Percentiles rank a stretch among this genome's conserved stretches.
phyloP scores from a whole-genome alignment of 225 moss, liverwort and hornwort genomes.

The Marchantia polymorpha region DNA sequence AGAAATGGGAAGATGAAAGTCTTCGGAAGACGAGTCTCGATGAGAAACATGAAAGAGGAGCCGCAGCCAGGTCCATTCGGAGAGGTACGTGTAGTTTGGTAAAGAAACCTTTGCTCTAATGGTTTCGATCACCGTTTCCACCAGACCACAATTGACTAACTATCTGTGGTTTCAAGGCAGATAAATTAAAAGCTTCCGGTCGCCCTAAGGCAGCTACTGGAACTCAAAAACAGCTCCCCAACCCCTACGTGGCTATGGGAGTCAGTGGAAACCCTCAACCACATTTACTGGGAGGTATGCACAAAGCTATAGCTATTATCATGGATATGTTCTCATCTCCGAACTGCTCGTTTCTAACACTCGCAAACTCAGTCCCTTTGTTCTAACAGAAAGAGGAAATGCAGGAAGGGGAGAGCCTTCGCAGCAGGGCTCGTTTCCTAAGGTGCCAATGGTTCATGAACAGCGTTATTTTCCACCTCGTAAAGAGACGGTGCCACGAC shows the following conservation, averaged over 20 bases:
- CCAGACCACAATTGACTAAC: background rate
- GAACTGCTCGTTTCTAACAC: background rate
- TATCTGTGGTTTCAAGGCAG: background rate
- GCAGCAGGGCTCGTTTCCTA: constrained; percentile 8
- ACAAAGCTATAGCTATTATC: background rate
- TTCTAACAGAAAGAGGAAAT: background rate
- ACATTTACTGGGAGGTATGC: background rate
- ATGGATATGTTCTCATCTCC: too few relatives aligned
- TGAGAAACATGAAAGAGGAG: constrained; percentile 78
- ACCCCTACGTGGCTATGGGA: constrained; percentile 4
- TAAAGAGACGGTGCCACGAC: background rate
- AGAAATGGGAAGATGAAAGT: constrained; percentile 70
- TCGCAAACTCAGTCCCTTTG: background rate
- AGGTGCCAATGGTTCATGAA: background rate
- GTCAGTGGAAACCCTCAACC: background rate
- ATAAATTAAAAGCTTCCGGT: constrained; percentile 1
- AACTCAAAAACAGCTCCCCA: constrained; percentile 4
- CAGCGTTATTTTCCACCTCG: background rate
- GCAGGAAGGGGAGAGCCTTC: background rate
- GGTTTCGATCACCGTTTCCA: background rate
- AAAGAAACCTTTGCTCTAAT: background rate
- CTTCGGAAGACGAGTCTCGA: constrained; percentile 49
- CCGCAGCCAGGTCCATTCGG: constrained; percentile 56
- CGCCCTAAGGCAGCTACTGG: background rate
- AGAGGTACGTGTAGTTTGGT: constrained; percentile 6